phyloP scores from a whole-genome alignment of 2,329 filamentous ascomycete genomes.

The Aspergillus nomiae region DNA sequence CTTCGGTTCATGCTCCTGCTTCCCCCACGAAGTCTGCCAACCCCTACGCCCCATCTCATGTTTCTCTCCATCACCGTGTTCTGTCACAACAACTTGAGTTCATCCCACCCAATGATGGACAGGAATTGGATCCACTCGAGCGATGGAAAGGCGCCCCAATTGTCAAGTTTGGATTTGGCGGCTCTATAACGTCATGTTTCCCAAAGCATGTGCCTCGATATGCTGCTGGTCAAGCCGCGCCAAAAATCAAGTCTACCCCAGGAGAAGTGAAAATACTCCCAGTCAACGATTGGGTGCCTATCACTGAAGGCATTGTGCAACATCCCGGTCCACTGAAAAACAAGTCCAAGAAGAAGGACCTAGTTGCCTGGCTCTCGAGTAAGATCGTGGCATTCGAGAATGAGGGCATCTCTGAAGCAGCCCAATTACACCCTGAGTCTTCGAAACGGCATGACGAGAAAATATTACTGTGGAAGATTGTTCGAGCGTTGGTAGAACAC shows the following conservation, averaged over 20 bases:
- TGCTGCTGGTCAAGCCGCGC: conserved; percentile 68
- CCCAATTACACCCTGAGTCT: conserved; percentile 53
- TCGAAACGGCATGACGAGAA: conserved; percentile 76
- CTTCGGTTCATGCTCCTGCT: conserved; percentile 54
- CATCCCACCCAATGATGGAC: conserved; percentile 58
- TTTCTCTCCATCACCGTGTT: conserved; percentile 40
- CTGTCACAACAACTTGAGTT: conserved; percentile 56
- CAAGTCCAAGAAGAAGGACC: conserved; percentile 95
- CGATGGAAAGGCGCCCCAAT: conserved; percentile 90
- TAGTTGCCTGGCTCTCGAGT: conserved; percentile 73
- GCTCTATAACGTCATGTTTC: conserved; percentile 79
- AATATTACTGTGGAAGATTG: conserved; percentile 81
- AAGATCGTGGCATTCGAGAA: conserved; percentile 76
- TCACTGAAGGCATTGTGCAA: conserved; percentile 71
- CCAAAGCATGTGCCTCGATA: conserved; percentile 88
- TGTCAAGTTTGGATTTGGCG: conserved; percentile 85
- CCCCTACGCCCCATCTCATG: conserved; percentile 37
- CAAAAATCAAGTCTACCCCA: conserved; percentile 78
- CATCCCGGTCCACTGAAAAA: conserved; percentile 89
- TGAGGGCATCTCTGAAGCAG: conserved; percentile 44
- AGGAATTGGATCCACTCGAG: conserved; percentile 71
- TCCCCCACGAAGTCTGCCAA: conserved; percentile 42
- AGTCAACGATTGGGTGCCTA: conserved; percentile 71
- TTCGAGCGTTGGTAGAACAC: conserved; percentile 78
- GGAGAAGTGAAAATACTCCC: conserved; percentile 80